Evolutionary conservation across 2,329 filamentous ascomycete genomes (phyloP).

Genomic region (Endoconidiophora laricicola): DNA sequence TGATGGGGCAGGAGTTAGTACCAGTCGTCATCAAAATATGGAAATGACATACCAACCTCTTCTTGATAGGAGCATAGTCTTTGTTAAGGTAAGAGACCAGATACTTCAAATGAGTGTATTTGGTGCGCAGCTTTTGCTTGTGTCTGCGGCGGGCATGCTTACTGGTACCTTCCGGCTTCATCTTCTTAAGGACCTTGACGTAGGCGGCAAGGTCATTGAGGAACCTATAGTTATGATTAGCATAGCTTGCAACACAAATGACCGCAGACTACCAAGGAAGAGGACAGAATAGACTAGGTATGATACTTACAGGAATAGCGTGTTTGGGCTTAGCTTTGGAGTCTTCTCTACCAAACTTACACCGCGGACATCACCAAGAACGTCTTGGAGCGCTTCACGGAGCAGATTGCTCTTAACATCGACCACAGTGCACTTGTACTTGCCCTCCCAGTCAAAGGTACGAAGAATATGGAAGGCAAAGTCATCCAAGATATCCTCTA

Average conservation of each 20-base stretch:
- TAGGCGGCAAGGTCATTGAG: conserved; percentile 56
- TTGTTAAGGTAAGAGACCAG: conserved; percentile 62
- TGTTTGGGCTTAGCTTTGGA: conserved; percentile 54
- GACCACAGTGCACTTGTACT: conserved; percentile 54
- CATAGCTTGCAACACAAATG: background rate
- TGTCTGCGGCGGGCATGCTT: conserved; percentile 38
- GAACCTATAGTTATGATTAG: conserved; percentile 34
- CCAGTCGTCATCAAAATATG: background rate
- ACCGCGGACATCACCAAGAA: conserved; percentile 26
- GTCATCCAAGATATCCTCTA: conserved; percentile 20
- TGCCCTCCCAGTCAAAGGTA: conserved; percentile 38
- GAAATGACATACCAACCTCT: conserved; percentile 24
- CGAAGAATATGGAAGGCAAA: background rate
- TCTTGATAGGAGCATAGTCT: conserved; percentile 64
- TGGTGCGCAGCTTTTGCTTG: conserved; percentile 35
- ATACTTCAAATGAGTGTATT: conserved; percentile 52
- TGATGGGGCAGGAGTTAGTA: background rate
- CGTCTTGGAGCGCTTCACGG: conserved; percentile 39
- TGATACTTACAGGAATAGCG: conserved; percentile 43
- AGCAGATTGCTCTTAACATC: conserved; percentile 75
- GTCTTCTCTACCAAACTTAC: conserved; percentile 67
- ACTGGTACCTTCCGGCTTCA: conserved; percentile 19
- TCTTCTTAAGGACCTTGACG: conserved; percentile 47
- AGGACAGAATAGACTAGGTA: background rate
- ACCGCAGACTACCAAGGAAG: background rate